Percentiles rank a stretch among this genome's conserved stretches.
phyloP scores from a whole-genome alignment of 2,329 filamentous ascomycete genomes.

The Ophiostoma australiae region DNA sequence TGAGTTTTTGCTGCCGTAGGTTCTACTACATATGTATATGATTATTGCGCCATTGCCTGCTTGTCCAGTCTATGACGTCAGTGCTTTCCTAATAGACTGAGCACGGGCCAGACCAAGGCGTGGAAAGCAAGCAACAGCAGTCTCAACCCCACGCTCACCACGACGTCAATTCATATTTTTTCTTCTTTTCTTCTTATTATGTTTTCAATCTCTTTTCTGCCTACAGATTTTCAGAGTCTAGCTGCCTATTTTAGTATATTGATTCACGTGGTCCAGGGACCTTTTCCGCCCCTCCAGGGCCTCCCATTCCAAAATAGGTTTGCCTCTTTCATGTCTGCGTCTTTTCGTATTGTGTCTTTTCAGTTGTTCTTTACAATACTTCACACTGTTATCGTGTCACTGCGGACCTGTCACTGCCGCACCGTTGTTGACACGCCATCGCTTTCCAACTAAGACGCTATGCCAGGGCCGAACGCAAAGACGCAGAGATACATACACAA shows the following conservation, averaged over 20 bases:
- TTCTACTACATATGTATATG: no score
- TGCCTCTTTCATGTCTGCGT: not conserved
- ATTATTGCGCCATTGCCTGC: no score
- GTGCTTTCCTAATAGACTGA: not conserved
- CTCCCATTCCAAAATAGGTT: not conserved
- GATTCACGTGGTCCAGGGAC: not conserved
- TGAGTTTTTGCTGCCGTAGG: no score
- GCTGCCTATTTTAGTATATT: not conserved
- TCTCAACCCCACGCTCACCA: slow-evolving; percentile 1
- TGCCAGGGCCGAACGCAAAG: not conserved
- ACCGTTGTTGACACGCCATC: not conserved
- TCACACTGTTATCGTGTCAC: not conserved
- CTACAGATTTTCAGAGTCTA: not conserved
- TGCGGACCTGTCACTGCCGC: not conserved
- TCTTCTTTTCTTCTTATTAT: not conserved
- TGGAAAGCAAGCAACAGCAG: not conserved
- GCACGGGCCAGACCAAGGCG: slow-evolving; percentile 5
- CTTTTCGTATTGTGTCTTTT: not conserved
- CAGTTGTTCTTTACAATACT: not conserved
- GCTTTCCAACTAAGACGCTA: not conserved
- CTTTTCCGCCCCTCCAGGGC: not conserved
- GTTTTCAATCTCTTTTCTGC: not conserved
- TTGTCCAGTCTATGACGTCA: not conserved
- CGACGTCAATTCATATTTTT: not conserved
- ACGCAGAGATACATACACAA: not conserved